Evolutionary conservation across 1,284 basidiomycete genomes (phyloP), one percentile per base, ranked within the genome.

Genomic region (Pseudozyma thailandica): DNA sequence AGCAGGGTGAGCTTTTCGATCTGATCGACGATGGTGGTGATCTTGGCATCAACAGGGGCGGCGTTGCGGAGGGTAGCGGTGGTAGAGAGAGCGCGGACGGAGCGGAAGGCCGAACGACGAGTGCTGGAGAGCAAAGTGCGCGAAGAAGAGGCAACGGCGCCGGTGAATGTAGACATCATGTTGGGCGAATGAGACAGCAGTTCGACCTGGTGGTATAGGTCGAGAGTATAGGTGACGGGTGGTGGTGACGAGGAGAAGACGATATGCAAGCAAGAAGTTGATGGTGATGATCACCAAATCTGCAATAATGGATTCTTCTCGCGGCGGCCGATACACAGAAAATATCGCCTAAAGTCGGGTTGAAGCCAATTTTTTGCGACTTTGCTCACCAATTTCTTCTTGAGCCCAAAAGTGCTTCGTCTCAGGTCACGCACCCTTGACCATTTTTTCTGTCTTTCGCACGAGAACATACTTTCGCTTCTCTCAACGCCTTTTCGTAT

Each of bases 1-100:
- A 99, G 86, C 48, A 98, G 87, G 20, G 93, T 94, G 71, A 98
- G 84, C 33, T 88, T 86, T 25, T 94, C 92, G 75, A 99, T 98
- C 84, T 93, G 90, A 83, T 98, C 93, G 25, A 98, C 96, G 76
- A 99, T 91, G 57, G 88, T 88, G 55, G 85, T 86, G 73, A 99
- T 88, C 82, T 89, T 90, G 23, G 92, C 88, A 37, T 75, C 74
- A 0, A 58, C 61, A 9, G 61, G 23, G 6, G 65, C 51, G 6
- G 58, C 62, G 42, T 66, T 63, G 20, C 51, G 41, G 10, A 50
- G 20, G 1, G 18, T 1, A 6, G 49, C 6, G 8, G 45, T 56
- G 58, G 37, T 63, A 38, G 62, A 30, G 4, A 72, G 37, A 6
- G 25, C 26, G 18, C 68, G 61, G 21, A 48, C 35, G 15, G 60